Conservation (phyloP, 2,329 filamentous ascomycete species). For the Phialocephala sp. region DNA sequence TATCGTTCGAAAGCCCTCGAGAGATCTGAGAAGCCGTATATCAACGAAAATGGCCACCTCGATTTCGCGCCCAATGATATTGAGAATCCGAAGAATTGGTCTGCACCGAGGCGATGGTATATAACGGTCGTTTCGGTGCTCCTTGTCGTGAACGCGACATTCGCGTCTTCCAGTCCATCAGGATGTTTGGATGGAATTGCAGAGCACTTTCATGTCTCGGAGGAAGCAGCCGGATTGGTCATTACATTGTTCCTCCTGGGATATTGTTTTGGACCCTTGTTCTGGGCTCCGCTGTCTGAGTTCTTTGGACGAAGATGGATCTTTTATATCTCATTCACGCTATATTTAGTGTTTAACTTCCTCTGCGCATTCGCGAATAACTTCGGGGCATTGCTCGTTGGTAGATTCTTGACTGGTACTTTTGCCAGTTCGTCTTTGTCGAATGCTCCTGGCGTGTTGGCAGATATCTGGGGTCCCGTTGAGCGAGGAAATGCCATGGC, state of each 20-base stretch:
- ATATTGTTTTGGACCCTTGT: conserved; percentile 52
- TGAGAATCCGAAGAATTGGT: conserved; percentile 50
- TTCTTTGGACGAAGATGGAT: conserved; percentile 65
- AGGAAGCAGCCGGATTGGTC: conserved; percentile 48
- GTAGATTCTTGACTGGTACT: conserved; percentile 69
- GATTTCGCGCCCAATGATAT: conserved; percentile 52
- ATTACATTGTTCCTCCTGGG: conserved; percentile 53
- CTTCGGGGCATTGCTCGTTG: conserved; percentile 63
- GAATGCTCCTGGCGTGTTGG: conserved; percentile 66
- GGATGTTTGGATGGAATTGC: conserved; percentile 47
- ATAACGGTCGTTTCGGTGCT: conserved; percentile 47
- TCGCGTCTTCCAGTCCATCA: conserved; percentile 50
- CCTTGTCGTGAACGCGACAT: conserved; percentile 49
- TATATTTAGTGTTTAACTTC: conserved; percentile 66
- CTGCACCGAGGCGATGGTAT: conserved; percentile 45
- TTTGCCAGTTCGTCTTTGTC: conserved; percentile 67
- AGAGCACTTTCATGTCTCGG: conserved; percentile 44
- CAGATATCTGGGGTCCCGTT: conserved; percentile 62
- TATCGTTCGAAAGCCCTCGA: conserved; percentile 35
- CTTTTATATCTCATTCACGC: conserved; percentile 62
- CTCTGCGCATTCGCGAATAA: conserved; percentile 62
- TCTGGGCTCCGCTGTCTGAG: conserved; percentile 51
- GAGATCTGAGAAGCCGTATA: conserved; percentile 21
- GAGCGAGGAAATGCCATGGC: conserved; percentile 64
- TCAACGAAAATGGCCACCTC: conserved; percentile 39